phyloP scores from a whole-genome alignment of 441 rosid species.

The Daphne laureola region DNA sequence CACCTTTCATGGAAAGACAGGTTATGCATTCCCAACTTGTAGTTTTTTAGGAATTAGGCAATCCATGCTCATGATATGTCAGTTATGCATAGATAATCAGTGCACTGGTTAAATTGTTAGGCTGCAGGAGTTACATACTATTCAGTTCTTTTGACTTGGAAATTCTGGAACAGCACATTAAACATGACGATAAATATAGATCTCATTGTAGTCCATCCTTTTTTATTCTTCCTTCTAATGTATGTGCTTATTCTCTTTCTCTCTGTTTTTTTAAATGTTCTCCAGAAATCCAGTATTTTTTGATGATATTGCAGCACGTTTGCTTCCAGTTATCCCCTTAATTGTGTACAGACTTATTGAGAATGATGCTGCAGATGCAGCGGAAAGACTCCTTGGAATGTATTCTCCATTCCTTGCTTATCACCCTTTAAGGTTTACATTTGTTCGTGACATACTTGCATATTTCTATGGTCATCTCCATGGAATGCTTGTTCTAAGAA shows the following conservation, averaged over 20 bases:
- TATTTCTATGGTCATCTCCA: slow-evolving; percentile 93
- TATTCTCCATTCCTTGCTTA: slow-evolving; percentile 64
- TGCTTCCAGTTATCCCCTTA: slow-evolving; percentile 90
- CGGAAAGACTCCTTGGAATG: slow-evolving; percentile 56
- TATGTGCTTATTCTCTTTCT: slow-evolving; percentile 10
- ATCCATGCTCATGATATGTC: background rate
- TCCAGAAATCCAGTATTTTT: slow-evolving; percentile 88
- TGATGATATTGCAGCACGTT: slow-evolving; percentile 83
- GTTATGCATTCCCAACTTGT: slow-evolving; percentile 23
- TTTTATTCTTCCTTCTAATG: slow-evolving; percentile 8
- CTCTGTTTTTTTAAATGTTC: background rate
- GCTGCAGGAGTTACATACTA: background rate
- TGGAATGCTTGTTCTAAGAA: slow-evolving; percentile 60
- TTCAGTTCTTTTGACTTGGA: background rate
- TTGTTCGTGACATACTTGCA: slow-evolving; percentile 95
- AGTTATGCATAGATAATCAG: too few relatives aligned
- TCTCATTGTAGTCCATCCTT: background rate
- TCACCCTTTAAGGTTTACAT: slow-evolving; percentile 82
- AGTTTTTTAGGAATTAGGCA: background rate
- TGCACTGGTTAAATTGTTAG: background rate
- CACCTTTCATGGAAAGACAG: slow-evolving; percentile 99
- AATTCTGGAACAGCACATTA: background rate
- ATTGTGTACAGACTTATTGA: slow-evolving; percentile 88
- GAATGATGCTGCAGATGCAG: slow-evolving; percentile 72
- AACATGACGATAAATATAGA: too few relatives aligned